Conservation (phyloP, 2,329 filamentous ascomycete genomes). For the Iodosphaeria phyllophila region DNA sequence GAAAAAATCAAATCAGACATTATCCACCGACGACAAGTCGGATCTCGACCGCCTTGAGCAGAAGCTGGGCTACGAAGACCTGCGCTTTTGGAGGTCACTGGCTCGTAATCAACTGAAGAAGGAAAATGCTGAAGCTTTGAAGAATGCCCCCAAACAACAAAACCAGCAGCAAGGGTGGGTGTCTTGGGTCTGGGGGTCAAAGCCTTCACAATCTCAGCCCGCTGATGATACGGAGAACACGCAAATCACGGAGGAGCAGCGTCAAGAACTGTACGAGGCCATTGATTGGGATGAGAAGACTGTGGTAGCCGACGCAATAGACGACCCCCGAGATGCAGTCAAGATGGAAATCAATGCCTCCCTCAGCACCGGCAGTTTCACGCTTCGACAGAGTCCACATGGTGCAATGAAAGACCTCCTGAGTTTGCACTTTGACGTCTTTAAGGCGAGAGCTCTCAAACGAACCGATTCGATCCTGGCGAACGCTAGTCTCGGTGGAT, state of each 20-base stretch:
- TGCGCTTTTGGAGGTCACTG: slow-evolving; percentile 91
- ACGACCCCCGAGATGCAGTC: slow-evolving; percentile 75
- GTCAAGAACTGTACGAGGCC: slow-evolving; percentile 88
- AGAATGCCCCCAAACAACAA: slow-evolving; percentile 31
- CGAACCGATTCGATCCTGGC: slow-evolving; percentile 79
- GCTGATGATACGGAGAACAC: slow-evolving; percentile 54
- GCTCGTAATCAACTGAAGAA: slow-evolving; percentile 89
- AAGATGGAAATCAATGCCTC: slow-evolving; percentile 87
- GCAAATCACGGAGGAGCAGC: slow-evolving; percentile 85
- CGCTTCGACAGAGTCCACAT: slow-evolving; percentile 69
- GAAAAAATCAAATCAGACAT: slow-evolving; percentile 55
- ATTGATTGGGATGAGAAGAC: slow-evolving; percentile 99
- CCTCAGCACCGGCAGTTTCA: slow-evolving; percentile 92
- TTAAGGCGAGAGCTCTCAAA: slow-evolving; percentile 77
- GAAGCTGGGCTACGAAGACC: slow-evolving; percentile 83
- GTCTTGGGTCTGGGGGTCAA: slow-evolving; percentile 79
- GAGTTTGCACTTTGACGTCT: slow-evolving; percentile 83
- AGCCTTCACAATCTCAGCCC: slow-evolving; percentile 36
- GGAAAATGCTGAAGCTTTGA: slow-evolving; percentile 81
- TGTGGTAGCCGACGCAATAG: slow-evolving; percentile 69
- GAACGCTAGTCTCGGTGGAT: slow-evolving; percentile 76
- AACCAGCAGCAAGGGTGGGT: slow-evolving; percentile 72
- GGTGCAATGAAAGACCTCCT: slow-evolving; percentile 65
- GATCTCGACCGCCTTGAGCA: slow-evolving; percentile 63
- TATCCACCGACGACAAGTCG: slow-evolving; percentile 50